phyloP scores from a whole-genome alignment of 352 stramenopile species.

The Pythium phragmitis region DNA sequence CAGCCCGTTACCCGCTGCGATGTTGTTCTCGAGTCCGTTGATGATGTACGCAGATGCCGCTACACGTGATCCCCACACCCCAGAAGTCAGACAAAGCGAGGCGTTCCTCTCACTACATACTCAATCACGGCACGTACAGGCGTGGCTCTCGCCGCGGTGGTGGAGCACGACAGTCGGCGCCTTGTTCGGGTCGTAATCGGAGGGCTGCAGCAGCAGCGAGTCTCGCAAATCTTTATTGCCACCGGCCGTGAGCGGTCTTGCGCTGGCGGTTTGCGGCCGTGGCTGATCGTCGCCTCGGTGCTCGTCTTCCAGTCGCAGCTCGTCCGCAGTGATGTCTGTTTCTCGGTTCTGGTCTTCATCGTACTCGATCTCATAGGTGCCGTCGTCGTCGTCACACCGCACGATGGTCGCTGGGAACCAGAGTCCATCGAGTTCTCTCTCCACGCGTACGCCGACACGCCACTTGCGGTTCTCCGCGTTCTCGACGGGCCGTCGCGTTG shows the following conservation, averaged over 20 bases:
- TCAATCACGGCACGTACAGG: constrained; percentile 34
- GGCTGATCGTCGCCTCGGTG: constrained; percentile 7
- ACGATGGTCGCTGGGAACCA: constrained; percentile 78
- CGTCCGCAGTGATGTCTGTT: constrained; percentile 46
- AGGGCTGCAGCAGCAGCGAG: constrained; percentile 54
- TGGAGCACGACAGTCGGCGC: constrained; percentile 71
- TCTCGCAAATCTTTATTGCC: constrained; percentile 48
- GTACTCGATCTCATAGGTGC: constrained; percentile 72
- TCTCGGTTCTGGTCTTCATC: constrained; percentile 80
- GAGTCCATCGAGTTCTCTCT: constrained; percentile 69
- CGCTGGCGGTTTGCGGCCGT: constrained; percentile 4
- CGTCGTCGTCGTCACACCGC: constrained; percentile 42
- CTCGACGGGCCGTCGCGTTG: constrained; percentile 15
- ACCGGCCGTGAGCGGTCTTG: constrained; percentile 17
- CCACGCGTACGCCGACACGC: constrained; percentile 47
- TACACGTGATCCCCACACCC: neutral
- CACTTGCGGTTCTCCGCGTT: constrained; percentile 34
- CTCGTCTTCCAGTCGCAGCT: constrained; percentile 41
- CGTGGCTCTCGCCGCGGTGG: constrained; percentile 66
- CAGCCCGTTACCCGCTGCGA: constrained; percentile 74
- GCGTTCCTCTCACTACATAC: too few species aligned
- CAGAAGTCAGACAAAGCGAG: constrained; percentile 4
- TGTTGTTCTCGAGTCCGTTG: constrained; percentile 83
- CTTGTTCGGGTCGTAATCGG: constrained; percentile 73
- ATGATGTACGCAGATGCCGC: constrained; percentile 75